Conservation (phyloP, 345 rosid species). For the Syzygium aromaticum region DNA sequence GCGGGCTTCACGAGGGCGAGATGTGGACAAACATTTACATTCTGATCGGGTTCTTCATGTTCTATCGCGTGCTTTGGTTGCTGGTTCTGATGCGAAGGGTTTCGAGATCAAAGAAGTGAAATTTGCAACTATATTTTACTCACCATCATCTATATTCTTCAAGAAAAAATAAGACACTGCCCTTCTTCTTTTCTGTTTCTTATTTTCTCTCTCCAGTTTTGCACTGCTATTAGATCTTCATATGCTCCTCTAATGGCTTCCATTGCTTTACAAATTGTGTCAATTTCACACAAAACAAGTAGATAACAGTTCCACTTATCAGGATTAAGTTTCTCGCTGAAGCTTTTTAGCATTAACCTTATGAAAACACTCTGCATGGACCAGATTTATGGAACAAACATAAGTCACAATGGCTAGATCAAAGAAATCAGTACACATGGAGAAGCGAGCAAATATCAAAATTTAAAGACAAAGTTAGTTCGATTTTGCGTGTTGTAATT, state of each 20-base stretch:
- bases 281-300: neutral
- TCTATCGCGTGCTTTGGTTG: constrained; percentile 75
- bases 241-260: neutral
- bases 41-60: constrained; percentile 73
- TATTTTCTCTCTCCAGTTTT: neutral
- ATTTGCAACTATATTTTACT: neutral
- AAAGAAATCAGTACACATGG: neutral
- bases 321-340: neutral
- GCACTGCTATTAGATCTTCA: neutral
- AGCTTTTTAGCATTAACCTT: neutral
- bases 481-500: neutral
- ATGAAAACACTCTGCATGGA: neutral
- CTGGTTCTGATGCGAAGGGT: constrained; percentile 64
- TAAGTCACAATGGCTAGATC: neutral
- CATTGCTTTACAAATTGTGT: neutral
- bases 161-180: neutral
- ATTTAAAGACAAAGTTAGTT: neutral
- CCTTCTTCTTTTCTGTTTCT: neutral
- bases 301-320: neutral
- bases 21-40: constrained; percentile 69
- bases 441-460: neutral
- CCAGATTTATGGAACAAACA: neutral
- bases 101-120: constrained; percentile 56
- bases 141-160: neutral
- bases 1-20: constrained; percentile 52